Conservation (phyloP, 2,329 filamentous ascomycete species). For the Aurifilum marmelostoma region DNA sequence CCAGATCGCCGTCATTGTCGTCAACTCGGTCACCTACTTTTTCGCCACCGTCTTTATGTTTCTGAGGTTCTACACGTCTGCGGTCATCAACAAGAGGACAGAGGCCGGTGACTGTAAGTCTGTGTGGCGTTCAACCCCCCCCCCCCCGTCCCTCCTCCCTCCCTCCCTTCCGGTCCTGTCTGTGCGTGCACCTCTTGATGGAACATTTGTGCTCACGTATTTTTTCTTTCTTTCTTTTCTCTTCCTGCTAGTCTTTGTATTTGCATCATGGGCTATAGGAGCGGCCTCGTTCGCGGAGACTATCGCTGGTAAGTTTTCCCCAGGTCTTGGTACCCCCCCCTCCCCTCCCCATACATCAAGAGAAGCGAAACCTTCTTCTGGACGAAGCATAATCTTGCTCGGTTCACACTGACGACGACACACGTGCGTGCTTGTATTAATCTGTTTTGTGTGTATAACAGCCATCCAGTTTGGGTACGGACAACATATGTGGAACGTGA, state of each 20-base stretch:
- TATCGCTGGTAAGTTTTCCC: not conserved
- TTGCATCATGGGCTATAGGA: not conserved
- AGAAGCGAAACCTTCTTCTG: too few relatives aligned
- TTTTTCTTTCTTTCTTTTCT: too few relatives aligned
- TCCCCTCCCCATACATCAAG: too few relatives aligned
- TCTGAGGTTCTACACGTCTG: not conserved
- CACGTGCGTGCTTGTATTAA: not conserved
- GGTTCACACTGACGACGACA: too few relatives aligned
- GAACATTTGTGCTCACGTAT: not conserved
- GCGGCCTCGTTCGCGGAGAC: not conserved
- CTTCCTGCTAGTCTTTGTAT: not conserved
- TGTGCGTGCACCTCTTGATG: too few relatives aligned
- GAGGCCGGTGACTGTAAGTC: not conserved
- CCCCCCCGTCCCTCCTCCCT: too few relatives aligned
- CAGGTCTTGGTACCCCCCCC: not conserved
- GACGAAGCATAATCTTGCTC: too few relatives aligned
- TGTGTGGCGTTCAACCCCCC: too few relatives aligned
- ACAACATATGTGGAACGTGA: not conserved
- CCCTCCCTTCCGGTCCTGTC: too few relatives aligned
- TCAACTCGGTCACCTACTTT: too few relatives aligned
- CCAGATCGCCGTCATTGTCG: too few relatives aligned
- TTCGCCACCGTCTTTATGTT: too few relatives aligned
- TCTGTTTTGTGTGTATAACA: slow-evolving; percentile 4
- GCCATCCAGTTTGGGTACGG: not conserved
- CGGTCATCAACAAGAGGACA: not conserved